These are phyloP conservation scores for Phytophthora podocarpi DNA, from an alignment of 352 stramenopile species.

Conservation along the genomic window DNA sequence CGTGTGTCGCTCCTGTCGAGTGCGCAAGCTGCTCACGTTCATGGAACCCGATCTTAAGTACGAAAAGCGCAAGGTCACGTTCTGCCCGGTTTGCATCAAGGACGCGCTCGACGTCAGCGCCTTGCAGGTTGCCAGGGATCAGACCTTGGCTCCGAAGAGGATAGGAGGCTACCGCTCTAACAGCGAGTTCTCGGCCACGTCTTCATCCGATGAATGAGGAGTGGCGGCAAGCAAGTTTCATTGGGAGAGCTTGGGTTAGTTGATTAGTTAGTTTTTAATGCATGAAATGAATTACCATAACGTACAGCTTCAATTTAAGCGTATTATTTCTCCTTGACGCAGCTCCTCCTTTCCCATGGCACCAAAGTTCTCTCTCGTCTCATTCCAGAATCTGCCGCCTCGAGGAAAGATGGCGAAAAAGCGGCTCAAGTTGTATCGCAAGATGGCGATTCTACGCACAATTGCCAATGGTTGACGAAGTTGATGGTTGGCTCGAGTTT, in stretches of 20 bases:
- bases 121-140: constrained; percentile 28
- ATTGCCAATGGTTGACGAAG: constrained; percentile 28
- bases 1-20: constrained; percentile 41
- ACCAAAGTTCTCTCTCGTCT: too few relatives aligned
- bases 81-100: constrained; percentile 51
- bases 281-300: constrained; percentile 16
- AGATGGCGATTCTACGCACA: constrained; percentile 28
- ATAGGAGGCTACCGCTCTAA: constrained; percentile 4
- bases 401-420: too few relatives aligned
- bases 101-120: constrained; percentile 34
- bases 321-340: too few relatives aligned
- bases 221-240: neutral
- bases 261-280: constrained; percentile 14
- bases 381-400: too few relatives aligned
- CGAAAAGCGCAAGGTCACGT: constrained; percentile 48
- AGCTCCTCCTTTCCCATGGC: too few relatives aligned
- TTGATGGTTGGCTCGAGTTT: constrained; percentile 34
- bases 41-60: constrained; percentile 40
- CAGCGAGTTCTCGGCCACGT: constrained; percentile 33
- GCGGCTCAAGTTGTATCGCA: neutral
- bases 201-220: constrained; percentile 27
- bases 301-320: constrained; percentile 2
- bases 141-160: constrained; percentile 16
- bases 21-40: constrained; percentile 47
- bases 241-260: constrained; percentile 6